Conservation (phyloP, 2,329 filamentous ascomycete genomes). For the Curvularia eragrostidis region DNA sequence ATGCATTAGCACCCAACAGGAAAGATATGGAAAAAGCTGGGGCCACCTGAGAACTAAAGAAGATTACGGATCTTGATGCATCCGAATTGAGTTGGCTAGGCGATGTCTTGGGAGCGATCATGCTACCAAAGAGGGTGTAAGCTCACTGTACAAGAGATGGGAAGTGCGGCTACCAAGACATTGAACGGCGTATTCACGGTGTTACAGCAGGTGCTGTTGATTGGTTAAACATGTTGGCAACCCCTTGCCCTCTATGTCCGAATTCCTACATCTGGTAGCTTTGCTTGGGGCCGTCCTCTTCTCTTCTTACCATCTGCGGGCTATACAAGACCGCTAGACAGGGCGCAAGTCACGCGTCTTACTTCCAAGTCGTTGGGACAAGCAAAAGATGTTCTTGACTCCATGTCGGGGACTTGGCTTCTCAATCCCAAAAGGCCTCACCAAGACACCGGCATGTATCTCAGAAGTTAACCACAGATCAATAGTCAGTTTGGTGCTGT, state of each 20-base stretch:
- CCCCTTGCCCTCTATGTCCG: constrained; percentile 4
- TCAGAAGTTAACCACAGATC: constrained; percentile 23
- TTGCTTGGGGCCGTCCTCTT: constrained; percentile 1
- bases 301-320: constrained; percentile 3
- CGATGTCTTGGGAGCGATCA: constrained; percentile 39
- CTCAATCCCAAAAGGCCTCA: constrained; percentile 6
- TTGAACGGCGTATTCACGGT: constrained; percentile 9
- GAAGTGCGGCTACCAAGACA: constrained; percentile 14
- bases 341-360: constrained; percentile 2
- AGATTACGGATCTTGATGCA: constrained; percentile 27
- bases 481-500: constrained; percentile 5
- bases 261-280: not conserved
- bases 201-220: not conserved
- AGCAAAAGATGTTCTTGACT: constrained; percentile 18
- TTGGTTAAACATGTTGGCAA: constrained; percentile 1
- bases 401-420: constrained; percentile 24
- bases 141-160: constrained; percentile 15
- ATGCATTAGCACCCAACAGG: constrained; percentile 10
- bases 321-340: constrained; percentile 14
- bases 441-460: constrained; percentile 18
- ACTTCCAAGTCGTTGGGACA: constrained; percentile 2
- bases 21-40: constrained; percentile 20
- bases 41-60: constrained; percentile 4
- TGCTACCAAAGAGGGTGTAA: constrained; percentile 14
- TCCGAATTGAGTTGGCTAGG: constrained; percentile 37